A percentile compares a stretch with the other conserved stretches of the same genome.
Evolutionary conservation across 163 green algal genomes (phyloP).

Genomic region (Scenedesmus sp.): DNA sequence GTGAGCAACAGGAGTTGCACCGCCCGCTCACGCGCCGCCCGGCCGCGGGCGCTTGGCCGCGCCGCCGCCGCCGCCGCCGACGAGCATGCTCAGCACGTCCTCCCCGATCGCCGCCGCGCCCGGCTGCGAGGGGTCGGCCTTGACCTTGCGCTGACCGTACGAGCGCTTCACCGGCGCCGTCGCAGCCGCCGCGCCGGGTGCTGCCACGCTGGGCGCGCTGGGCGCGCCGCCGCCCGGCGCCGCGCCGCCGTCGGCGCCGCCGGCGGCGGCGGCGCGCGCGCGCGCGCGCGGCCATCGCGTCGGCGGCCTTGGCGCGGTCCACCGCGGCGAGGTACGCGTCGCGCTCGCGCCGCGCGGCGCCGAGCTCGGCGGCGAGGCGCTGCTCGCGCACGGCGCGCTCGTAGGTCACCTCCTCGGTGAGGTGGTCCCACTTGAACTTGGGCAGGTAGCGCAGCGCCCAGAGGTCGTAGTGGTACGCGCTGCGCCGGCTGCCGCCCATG

Average conservation of each 20-base stretch:
- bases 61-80: too few relatives aligned
- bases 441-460: slow-evolving; percentile 83
- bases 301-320: slow-evolving; percentile 82
- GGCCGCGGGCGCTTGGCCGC: neutral
- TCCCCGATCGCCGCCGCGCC: slow-evolving; percentile 7
- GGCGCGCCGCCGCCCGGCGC: neutral
- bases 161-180: slow-evolving; percentile 2
- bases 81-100: slow-evolving; percentile 22
- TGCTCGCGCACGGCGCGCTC: slow-evolving; percentile 81
- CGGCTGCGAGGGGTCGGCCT: neutral
- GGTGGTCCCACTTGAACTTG: slow-evolving; percentile 91
- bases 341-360: slow-evolving; percentile 88
- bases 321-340: slow-evolving; percentile 95
- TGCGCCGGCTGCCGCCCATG: slow-evolving; percentile 87
- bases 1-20: too few relatives aligned
- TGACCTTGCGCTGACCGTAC: slow-evolving; percentile 33
- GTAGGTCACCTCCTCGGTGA: slow-evolving; percentile 92
- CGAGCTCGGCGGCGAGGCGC: slow-evolving; percentile 87
- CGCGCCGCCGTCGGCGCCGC: neutral
- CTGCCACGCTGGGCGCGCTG: slow-evolving; percentile 22
- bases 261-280: neutral
- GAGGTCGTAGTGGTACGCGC: slow-evolving; percentile 91
- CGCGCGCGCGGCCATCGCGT: slow-evolving; percentile 73
- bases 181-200: neutral
- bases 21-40: too few relatives aligned